Evolutionary conservation across 192 early-diverging fungal genomes (phyloP).

Genomic region (Geranomyces variabilis): DNA sequence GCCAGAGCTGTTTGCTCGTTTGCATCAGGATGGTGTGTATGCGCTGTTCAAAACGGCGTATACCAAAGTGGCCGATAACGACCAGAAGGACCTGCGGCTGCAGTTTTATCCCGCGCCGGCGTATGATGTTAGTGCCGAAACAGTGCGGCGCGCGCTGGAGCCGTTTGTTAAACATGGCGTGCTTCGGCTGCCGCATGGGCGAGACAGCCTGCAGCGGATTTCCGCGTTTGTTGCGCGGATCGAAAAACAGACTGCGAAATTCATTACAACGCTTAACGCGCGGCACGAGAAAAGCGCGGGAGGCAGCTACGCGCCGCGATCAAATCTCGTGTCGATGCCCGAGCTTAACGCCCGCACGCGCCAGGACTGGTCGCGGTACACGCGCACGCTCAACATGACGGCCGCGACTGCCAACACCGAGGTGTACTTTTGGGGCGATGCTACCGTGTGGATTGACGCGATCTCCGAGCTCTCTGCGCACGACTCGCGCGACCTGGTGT

Average conservation of each 20-base stretch:
- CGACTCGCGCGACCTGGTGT: constrained; percentile 29
- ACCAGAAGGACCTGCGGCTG: constrained; percentile 37
- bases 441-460: constrained; percentile 32
- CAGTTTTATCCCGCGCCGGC: constrained; percentile 43
- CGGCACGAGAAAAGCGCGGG: constrained; percentile 2
- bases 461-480: constrained; percentile 18
- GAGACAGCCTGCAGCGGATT: constrained; percentile 24
- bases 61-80: constrained; percentile 28
- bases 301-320: too few relatives aligned
- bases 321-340: constrained; percentile 23
- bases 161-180: constrained; percentile 23
- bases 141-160: constrained; percentile 34
- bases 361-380: constrained; percentile 38
- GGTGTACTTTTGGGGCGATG: constrained; percentile 43
- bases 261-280: constrained; percentile 31
- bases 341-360: constrained; percentile 34
- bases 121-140: constrained; percentile 24
- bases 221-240: constrained; percentile 27
- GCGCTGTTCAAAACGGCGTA: constrained; percentile 40
- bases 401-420: constrained; percentile 14
- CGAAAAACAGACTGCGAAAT: constrained; percentile 29
- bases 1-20: constrained; percentile 31
- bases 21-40: constrained; percentile 39
- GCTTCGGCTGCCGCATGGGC: constrained; percentile 1
- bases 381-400: constrained; percentile 30